Evolutionary conservation across 2,329 filamentous ascomycete genomes (phyloP), one percentile per base, ranked within the genome.

Genomic region (Fusarium nygamai): DNA sequence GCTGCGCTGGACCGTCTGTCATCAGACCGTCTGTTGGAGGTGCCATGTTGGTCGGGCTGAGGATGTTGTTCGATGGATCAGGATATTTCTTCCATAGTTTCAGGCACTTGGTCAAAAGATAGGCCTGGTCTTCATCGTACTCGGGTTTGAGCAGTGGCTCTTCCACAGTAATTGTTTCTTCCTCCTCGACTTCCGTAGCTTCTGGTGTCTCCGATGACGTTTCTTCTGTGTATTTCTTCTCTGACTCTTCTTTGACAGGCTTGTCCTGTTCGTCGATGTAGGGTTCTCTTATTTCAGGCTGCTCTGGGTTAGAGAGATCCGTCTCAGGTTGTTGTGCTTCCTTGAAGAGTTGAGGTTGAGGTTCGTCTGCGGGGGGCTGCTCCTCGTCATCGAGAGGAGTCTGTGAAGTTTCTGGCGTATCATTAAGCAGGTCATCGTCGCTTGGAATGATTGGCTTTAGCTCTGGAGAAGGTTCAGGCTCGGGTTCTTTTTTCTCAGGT

Each of bases 1-100:
- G 93, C 20, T 86, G 86, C 17, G 83, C 81, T 27, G 83, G 85
- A 80, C 81, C 84, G 74, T 87, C 85, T 1, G 84, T 78, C 8
- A 85, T 82, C 50, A 88, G 82, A 22, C 93, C 93, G 77, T 92
- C 89, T 8, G 86, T 83, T 0, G 94, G 94, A 7, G 94, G 92
- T 60, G 92, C 88, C 16, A 91, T 93, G 79, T 92, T 92, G 58
- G 84, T 81, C 7, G 89, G 85, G 68, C 88, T 87, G 33, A 92
- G 85, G 34, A 92, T 89, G 57, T 84, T 87, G 64, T 83, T 80
- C 36, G 88, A 81, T 8, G 89, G 88, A 71, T 91, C 89, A 0
- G 88, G 89, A 70, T 90, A 89, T 65, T 86, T 87, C 44, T 78
- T 86, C 93, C 93, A 95, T 14, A 94, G 87, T 50, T 86, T 86